Base-by-base conservation (phyloP, 148 eudicot species). In the Spergularia bocconei region DNA sequence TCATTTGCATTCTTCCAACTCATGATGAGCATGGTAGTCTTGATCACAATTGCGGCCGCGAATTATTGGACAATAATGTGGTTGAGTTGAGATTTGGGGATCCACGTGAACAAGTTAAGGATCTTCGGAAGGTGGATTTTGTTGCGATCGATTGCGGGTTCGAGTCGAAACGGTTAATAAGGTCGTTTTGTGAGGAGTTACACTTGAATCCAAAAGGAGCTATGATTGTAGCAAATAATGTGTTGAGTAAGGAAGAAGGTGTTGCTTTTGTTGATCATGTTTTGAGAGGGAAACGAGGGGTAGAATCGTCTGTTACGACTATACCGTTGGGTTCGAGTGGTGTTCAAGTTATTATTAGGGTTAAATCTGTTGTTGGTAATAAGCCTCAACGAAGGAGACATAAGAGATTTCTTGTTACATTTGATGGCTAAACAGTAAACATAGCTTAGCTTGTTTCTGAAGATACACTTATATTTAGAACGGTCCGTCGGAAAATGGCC, bases 351-450 rank as follows among this genome's bases (percentile, higher is more conserved):
- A 80, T 80, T 6, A 54, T 79, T 50, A 75, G 69, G 51, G 64
- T 80, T n/a, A 75, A 75, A 69, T 69, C 74, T 74, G 11, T 47
- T 29, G 36, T 29, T 29, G 36, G 36, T 29, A 23, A 50, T 20
- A 29, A 19, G 52, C 68, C 67, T 33, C 77, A 54, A 9, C 69
- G 61, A 12, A 80, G 72, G 12, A 75, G 68, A 9, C 79, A 75
- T 23, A 80, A 64, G 66, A 80, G 82, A 64, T 80, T 80, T 58
- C 78, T 80, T 70, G 79, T 80, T 16, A 80, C 82, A 13, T 63
- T 75, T 58, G 79, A 79, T 60, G 69, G 39, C 1, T 79, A 48
- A 79, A 13, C 13, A n/a, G 1, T 79, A 48, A 79, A 13, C 13
- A 15, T 3, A 25, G 17, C n/a, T n/a, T 25, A 7, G 47, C 11